A percentile compares a stretch with the other conserved stretches of the same genome.
Evolutionary conservation across 164 flowering plant species (phyloP).

Genomic region (Nymphaea thermarum): DNA sequence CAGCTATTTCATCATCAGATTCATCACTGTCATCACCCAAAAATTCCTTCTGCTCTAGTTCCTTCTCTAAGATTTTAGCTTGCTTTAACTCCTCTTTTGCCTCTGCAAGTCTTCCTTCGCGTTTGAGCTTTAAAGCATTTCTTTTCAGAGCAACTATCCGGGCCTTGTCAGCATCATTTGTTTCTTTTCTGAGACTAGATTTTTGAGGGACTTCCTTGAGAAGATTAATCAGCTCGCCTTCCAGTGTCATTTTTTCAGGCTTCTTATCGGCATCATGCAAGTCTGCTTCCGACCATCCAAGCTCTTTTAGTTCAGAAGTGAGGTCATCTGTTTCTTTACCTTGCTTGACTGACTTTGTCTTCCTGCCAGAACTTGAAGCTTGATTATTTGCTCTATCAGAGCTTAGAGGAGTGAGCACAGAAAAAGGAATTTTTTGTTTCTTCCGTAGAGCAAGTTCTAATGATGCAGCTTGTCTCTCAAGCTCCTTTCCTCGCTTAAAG

Average conservation of each 20-base stretch:
- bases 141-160: conserved; percentile 62
- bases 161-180: conserved; percentile 32
- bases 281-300: conserved; percentile 90
- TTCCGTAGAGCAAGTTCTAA: conserved; percentile 55
- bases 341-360: background rate
- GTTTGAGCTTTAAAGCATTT: conserved; percentile 69
- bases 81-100: conserved; percentile 90
- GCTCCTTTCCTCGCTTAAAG: conserved; percentile 86
- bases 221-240: conserved; percentile 74
- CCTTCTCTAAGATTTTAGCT: conserved; percentile 77
- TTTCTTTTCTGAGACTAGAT: conserved; percentile 16
- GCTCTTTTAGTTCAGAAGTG: conserved; percentile 56
- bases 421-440: conserved; percentile 37
- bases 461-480: conserved; percentile 89
- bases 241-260: conserved; percentile 39
- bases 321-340: conserved; percentile 55
- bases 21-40: conserved; percentile 57
- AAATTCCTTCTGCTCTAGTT: conserved; percentile 80
- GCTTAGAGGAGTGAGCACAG: conserved; percentile 15
- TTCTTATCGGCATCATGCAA: conserved; percentile 45
- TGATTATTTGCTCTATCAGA: conserved; percentile 21
- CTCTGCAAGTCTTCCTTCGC: conserved; percentile 86
- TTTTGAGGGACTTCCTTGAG: conserved; percentile 36
- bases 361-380: conserved; percentile 2
- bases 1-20: conserved; percentile 82